Evolutionary conservation across 306 rosid species (phyloP).

Genomic region (Mucuna pruriens): DNA sequence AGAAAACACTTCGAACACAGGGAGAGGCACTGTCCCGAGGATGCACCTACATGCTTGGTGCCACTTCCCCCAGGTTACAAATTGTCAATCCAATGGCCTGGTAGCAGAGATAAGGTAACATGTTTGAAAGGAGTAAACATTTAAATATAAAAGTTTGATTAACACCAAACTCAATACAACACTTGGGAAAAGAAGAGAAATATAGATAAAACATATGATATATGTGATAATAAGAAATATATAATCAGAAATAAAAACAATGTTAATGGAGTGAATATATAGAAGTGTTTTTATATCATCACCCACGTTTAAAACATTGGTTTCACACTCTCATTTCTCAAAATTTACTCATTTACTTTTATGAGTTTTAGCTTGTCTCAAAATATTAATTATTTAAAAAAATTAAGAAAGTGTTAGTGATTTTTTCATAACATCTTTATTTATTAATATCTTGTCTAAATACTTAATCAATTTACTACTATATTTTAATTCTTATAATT

Average conservation of each 20-base stretch:
- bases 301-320: neutral
- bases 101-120: slow-evolving; percentile 76
- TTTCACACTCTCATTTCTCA: neutral
- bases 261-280: neutral
- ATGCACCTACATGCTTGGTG: slow-evolving; percentile 75
- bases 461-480: neutral
- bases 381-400: no score
- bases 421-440: no score
- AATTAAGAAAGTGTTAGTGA: no score
- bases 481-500: neutral
- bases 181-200: no score
- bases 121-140: neutral
- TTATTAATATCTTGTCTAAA: neutral
- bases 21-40: slow-evolving; percentile 84
- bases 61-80: slow-evolving; percentile 61
- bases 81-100: slow-evolving; percentile 63
- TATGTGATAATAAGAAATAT: no score
- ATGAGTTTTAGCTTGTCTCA: neutral
- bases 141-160: neutral
- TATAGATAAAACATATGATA: no score
- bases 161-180: no score
- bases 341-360: neutral
- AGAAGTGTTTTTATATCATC: no score
- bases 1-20: slow-evolving; percentile 74
- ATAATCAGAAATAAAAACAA: neutral